These are phyloP conservation scores for Macrotyloma uniflorum DNA, from an alignment of 306 rosid genomes.

Conservation along the genomic window DNA sequence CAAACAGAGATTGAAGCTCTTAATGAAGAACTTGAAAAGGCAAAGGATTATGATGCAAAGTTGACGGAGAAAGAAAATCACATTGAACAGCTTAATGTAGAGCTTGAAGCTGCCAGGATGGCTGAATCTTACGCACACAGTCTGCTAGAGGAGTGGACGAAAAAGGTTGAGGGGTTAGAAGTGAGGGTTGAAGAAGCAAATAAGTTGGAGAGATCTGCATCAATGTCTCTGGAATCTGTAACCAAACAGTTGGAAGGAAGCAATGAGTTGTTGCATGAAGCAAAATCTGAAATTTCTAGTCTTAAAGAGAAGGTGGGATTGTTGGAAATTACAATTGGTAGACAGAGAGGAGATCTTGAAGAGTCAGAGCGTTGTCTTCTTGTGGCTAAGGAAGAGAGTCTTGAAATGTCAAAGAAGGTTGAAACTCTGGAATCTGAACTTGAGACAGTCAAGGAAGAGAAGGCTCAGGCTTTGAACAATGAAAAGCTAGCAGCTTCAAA, in stretches of 20 bases:
- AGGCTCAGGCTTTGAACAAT: conserved; percentile 71
- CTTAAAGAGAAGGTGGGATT: conserved; percentile 78
- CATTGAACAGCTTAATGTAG: conserved; percentile 80
- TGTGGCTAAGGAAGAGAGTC: conserved; percentile 62
- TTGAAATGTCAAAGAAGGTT: conserved; percentile 57
- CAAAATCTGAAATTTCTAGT: conserved; percentile 71
- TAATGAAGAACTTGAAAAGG: conserved; percentile 65
- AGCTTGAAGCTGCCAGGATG: conserved; percentile 87
- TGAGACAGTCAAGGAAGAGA: conserved; percentile 70
- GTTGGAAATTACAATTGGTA: conserved; percentile 75
- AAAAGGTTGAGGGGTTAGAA: conserved; percentile 69
- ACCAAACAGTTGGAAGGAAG: conserved; percentile 74
- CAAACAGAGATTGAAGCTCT: conserved; percentile 66
- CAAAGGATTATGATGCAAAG: conserved; percentile 54
- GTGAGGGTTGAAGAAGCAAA: conserved; percentile 64
- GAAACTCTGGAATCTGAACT: conserved; percentile 64
- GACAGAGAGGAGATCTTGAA: conserved; percentile 75
- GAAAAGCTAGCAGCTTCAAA: conserved; percentile 84
- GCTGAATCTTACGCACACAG: conserved; percentile 81
- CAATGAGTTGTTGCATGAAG: conserved; percentile 67
- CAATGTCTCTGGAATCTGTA: conserved; percentile 75
- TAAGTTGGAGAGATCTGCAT: conserved; percentile 81
- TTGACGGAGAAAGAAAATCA: conserved; percentile 62
- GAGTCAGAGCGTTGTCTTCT: conserved; percentile 62
- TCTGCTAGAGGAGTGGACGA: conserved; percentile 72